Percentiles rank a stretch among this genome's conserved stretches.
Evolutionary conservation across 2,329 filamentous ascomycete species (phyloP).

Genomic region (Ambrosiella xylebori): DNA sequence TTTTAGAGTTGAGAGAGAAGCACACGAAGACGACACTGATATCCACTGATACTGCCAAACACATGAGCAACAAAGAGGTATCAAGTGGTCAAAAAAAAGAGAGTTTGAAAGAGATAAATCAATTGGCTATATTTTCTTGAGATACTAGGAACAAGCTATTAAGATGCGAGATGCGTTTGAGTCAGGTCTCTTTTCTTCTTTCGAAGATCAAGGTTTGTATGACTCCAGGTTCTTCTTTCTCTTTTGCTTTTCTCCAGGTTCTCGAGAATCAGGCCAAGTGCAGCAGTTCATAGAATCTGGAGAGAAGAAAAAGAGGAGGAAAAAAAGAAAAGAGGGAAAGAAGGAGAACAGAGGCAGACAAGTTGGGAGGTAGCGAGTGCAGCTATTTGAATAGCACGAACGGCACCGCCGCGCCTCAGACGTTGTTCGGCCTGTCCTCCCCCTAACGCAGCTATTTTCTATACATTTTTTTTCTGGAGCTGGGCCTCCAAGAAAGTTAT

Average conservation of each 20-base stretch:
- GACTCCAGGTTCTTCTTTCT: conserved; percentile 6
- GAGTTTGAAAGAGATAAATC: background rate
- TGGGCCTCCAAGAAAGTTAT: background rate
- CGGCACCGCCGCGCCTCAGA: background rate
- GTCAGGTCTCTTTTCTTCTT: conserved; percentile 1
- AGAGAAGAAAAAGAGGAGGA: conserved; percentile 5
- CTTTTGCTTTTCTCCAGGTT: conserved; percentile 14
- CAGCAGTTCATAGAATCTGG: conserved; percentile 12
- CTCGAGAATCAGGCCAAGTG: conserved; percentile 12
- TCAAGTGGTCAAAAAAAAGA: background rate
- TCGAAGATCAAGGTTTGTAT: conserved; percentile 2
- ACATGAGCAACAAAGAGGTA: background rate
- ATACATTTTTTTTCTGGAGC: background rate
- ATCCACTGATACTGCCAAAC: background rate
- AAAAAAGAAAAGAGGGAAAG: background rate
- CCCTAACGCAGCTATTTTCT: background rate
- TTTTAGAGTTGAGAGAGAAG: conserved; percentile 14
- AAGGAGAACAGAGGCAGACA: background rate
- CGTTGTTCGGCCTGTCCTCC: background rate
- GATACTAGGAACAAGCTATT: conserved; percentile 9
- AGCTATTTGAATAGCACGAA: conserved; percentile 6
- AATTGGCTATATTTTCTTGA: conserved; percentile 2
- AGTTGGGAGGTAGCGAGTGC: conserved; percentile 2
- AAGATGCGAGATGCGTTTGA: conserved; percentile 11
- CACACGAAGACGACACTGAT: background rate